Evolutionary conservation across 768 basidiomycete species (phyloP).

Genomic region (Mycena venus): DNA sequence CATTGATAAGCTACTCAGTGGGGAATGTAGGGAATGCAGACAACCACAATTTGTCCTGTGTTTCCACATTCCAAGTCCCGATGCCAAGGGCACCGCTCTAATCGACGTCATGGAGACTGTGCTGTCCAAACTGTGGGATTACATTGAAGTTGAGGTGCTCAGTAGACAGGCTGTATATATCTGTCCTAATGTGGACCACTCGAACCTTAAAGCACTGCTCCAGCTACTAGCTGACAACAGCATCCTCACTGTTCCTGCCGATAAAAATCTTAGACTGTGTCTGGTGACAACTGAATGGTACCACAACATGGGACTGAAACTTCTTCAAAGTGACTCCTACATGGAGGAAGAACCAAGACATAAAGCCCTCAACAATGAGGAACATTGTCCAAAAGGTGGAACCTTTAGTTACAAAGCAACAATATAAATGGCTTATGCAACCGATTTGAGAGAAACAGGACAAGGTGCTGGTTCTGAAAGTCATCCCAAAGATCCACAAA

Average conservation of each 20-base stretch:
- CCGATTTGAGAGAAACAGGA: background rate
- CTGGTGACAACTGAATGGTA: background rate
- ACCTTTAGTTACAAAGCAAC: background rate
- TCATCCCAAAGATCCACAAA: background rate
- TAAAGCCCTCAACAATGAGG: background rate
- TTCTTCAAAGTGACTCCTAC: too few relatives aligned
- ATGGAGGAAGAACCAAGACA: background rate
- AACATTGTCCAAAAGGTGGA: background rate
- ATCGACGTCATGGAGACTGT: background rate
- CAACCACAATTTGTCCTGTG: background rate
- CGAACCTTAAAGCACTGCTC: background rate
- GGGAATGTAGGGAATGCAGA: background rate
- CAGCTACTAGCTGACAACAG: background rate
- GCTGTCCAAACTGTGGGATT: background rate
- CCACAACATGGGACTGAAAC: background rate
- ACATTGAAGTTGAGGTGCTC: background rate
- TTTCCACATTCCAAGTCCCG: background rate
- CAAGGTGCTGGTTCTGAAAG: background rate
- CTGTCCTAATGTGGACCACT: background rate
- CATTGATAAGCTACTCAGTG: background rate
- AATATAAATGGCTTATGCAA: background rate
- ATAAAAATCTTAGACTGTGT: background rate
- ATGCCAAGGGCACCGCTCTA: background rate
- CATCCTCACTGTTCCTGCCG: background rate
- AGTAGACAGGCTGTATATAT: background rate